Conservation (phyloP, 148 eudicot genomes). For the Diospyros kaki region DNA sequence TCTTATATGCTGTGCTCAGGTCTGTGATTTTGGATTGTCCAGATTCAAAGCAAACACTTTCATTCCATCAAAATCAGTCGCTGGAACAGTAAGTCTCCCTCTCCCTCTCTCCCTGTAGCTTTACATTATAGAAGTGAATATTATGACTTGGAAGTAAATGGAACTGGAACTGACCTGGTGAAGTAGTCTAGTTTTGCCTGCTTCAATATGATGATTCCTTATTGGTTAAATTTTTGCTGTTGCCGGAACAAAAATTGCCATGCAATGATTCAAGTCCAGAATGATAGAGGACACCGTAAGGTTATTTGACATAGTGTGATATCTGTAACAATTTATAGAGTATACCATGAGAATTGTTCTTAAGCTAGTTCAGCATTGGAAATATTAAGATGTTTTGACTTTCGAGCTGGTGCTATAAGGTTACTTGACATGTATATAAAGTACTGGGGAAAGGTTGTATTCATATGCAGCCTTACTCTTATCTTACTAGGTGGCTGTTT, state of each 20-base stretch:
- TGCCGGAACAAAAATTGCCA: not conserved
- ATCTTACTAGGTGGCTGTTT: too few species aligned
- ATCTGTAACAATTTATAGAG: too few species aligned
- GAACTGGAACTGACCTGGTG: not conserved
- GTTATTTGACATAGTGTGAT: too few species aligned
- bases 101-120: constrained; percentile 12
- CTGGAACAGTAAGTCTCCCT: constrained; percentile 78
- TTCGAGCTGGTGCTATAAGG: too few species aligned
- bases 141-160: not conserved
- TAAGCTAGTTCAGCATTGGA: not conserved
- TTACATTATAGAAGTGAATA: not conserved
- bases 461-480: too few species aligned
- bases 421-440: too few species aligned
- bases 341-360: not conserved
- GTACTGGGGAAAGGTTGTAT: too few species aligned
- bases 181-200: not conserved
- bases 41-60: constrained; percentile 94
- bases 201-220: too few species aligned
- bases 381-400: not conserved
- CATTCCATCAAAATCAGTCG: constrained; percentile 90
- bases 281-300: not conserved
- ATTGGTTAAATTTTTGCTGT: not conserved
- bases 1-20: constrained; percentile 37
- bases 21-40: constrained; percentile 97
- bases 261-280: not conserved